Conservation (phyloP, 2,329 filamentous ascomycete species). For the Fusarium neocosmosporiellum region DNA sequence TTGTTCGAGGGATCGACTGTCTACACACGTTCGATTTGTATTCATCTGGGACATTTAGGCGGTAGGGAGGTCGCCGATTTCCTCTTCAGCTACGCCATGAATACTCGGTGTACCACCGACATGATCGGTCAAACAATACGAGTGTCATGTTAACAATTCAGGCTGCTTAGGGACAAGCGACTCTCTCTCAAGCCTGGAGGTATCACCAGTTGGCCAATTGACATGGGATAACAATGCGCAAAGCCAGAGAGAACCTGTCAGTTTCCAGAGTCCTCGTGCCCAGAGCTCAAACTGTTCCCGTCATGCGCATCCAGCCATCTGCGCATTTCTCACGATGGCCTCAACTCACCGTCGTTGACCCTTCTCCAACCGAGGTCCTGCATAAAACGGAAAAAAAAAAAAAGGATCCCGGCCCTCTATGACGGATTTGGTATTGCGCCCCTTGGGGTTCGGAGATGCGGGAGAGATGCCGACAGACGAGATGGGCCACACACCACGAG, state of each 20-base stretch:
- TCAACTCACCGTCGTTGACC: background rate
- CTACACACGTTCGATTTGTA: background rate
- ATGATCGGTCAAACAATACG: background rate
- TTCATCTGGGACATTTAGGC: background rate
- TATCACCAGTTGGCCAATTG: background rate
- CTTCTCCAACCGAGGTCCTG: background rate
- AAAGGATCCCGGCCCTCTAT: background rate
- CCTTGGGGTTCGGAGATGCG: slow-evolving; percentile 30
- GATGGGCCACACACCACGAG: background rate
- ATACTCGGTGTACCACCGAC: background rate
- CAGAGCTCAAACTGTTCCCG: background rate
- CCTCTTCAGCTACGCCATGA: background rate
- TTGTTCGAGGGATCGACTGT: background rate
- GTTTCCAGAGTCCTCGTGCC: background rate
- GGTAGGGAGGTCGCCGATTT: background rate
- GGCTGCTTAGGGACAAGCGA: background rate
- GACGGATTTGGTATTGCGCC: background rate
- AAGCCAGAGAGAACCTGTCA: background rate
- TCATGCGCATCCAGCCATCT: background rate
- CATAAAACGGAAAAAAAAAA: background rate
- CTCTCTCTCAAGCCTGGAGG: background rate
- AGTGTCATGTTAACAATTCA: background rate
- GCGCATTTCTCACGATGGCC: background rate
- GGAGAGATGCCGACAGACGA: slow-evolving; percentile 35
- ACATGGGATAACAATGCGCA: background rate